These are phyloP conservation scores for Solanum lycopersicoides DNA, from an alignment of 257 asterid species.

Conservation along the genomic window DNA sequence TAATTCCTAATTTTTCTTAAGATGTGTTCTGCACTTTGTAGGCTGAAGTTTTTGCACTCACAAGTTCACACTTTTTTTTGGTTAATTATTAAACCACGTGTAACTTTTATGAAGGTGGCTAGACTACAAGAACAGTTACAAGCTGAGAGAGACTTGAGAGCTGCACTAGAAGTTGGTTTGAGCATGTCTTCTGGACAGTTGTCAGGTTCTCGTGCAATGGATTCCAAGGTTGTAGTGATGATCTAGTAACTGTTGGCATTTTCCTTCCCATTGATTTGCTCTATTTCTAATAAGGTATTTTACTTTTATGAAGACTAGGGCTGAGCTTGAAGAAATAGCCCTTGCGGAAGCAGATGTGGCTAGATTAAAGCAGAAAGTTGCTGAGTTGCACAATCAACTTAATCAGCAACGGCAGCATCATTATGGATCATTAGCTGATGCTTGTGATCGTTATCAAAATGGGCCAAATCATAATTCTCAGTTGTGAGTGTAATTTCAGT, in stretches of 20 bases:
- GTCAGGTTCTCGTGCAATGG: constrained; percentile 78
- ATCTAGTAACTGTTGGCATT: neutral
- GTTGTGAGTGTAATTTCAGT: constrained; percentile 32
- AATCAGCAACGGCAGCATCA: constrained; percentile 95
- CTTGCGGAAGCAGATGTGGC: constrained; percentile 99
- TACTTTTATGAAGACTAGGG: constrained; percentile 58
- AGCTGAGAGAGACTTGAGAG: constrained; percentile 93
- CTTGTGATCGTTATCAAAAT: constrained; percentile 49
- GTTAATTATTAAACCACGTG: neutral
- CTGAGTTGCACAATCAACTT: constrained; percentile 91
- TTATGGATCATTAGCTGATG: constrained; percentile 63
- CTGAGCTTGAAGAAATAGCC: constrained; percentile 98
- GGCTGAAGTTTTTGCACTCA: neutral
- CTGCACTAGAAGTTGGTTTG: constrained; percentile 90
- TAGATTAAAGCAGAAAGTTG: constrained; percentile 91
- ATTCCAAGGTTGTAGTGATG: constrained; percentile 58
- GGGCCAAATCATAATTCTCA: constrained; percentile 42
- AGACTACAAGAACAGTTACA: constrained; percentile 97
- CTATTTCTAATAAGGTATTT: neutral
- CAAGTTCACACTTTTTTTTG: neutral
- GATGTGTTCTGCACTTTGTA: neutral
- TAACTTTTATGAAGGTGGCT: constrained; percentile 39
- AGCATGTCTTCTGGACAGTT: constrained; percentile 92
- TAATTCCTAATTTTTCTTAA: neutral
- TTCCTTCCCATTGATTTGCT: neutral